Evolutionary conservation across 768 basidiomycete genomes (phyloP), one percentile per base, ranked within the genome.

Genomic region (Calocybe gangraenosa): DNA sequence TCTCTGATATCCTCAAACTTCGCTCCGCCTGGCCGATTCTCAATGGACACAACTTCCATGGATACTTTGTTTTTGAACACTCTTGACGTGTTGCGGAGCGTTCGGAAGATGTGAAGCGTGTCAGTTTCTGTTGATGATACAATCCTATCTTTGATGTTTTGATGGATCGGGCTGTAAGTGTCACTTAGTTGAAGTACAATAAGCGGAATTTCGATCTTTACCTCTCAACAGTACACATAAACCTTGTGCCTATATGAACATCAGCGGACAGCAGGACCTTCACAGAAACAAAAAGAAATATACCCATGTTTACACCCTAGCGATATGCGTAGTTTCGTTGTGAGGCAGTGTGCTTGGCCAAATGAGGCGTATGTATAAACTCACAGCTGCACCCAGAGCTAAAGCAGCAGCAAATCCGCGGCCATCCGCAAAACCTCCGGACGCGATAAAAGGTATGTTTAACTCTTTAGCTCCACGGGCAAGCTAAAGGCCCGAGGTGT

Each of bases 211-310:
- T 8, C 18, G 11, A 31, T 9, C 32, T 55, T 63, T 57, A 83
- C 79, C 83, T 81, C 63, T 96, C 92, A 9, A 82, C 79, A 1
- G 92, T 94, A 62, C 87, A 88, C 89, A 95, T 86, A 69, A 96
- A 94, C 4, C 92, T 79, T 7, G 92, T 93, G 10, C 87, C 73
- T 71, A 42, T 14, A n/a, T 64, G 43, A 15, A 15, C 20, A 42
- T 14, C 32, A 22, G 18, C 22, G 38, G 22, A 23, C 36, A 54
- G 25, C 7, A 30, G 9, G 34, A 30, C 22, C 58, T 59, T 25
- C n/a, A 42, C 65, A 70, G 11, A 18, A 32, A 3, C 22, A n/a
- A 46, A 22, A 30, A 19, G 19, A 22, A 23, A 10, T 60, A 30
- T 56, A 71, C 75, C 93, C 86, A 92, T 89, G 58, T 93, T 95